Base-by-base conservation (phyloP, 441 rosid species). In the Bruguiera hainesii region DNA sequence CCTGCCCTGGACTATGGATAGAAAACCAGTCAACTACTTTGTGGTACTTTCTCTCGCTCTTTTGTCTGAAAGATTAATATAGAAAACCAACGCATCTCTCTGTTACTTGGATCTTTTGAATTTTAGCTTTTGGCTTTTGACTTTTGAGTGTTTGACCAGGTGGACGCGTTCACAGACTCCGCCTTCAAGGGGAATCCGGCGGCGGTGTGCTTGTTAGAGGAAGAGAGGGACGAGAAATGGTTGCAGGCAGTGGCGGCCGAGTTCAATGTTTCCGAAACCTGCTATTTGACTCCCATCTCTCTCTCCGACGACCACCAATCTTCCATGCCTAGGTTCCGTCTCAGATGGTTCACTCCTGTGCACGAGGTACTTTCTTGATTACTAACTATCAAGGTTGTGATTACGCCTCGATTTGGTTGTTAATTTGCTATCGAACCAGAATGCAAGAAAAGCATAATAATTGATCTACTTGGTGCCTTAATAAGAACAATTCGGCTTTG, bases 181-280 rank as follows among this genome's bases (percentile, higher is more conserved):
- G 82, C 93, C 8, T 92, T 88, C 81, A 84, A 82, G 81, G 93
- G 96, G 9, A 89, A 87, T 71, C 93, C 93, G 15, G 95, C 95
- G 0, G 90, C 89, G 0, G 91, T 88, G 21, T 92, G 95, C 61
- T 72, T 84, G 48, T 69, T 85, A 56, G 83, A 85, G 63, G 88
- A 85, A 28, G 87, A 85, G 37, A 83, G 75, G 73, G 87, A 85
- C 56, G 87, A 86, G 31, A 42, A 72, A 20, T 89, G 96, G 97
- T 49, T 90, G 58, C 97, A 87, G 68, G 69, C 85, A 1, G 77
- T 87, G 19, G 87, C 97, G 37, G 55, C 80, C 13, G 97, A 93
- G 80, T 93, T 93, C 81, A 87, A 85, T 62, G 6, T 87, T 74
- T 78, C 98, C 0, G 23, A 76, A 65, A 90, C 92, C 21, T 61